Evolutionary conservation across 2,329 filamentous ascomycete species (phyloP).

Genomic region (Lasiodiplodia theobromae): DNA sequence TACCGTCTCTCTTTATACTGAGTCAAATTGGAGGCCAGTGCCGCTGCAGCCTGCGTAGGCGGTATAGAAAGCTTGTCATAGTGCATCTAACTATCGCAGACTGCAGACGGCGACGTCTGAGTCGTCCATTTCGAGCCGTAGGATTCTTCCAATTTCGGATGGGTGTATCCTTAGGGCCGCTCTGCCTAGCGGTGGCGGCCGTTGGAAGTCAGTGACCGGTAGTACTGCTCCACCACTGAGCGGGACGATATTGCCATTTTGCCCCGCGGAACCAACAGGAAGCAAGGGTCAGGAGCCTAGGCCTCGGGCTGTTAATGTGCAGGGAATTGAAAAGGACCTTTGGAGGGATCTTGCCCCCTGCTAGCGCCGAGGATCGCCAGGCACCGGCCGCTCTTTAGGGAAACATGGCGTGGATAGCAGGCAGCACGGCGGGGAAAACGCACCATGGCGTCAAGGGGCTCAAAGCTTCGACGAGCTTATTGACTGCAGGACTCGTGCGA

Average conservation of each 20-base stretch:
- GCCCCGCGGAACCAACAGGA: background rate
- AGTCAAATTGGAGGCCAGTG: background rate
- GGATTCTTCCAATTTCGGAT: constrained; percentile 21
- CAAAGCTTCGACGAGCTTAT: constrained; percentile 12
- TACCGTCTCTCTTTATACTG: background rate
- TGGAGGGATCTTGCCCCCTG: constrained; percentile 14
- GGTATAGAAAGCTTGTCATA: constrained; percentile 1
- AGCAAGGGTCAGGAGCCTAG: background rate
- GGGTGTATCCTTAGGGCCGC: constrained; percentile 1
- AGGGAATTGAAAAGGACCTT: constrained; percentile 8
- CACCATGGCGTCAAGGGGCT: constrained; percentile 7
- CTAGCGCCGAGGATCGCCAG: constrained; percentile 21
- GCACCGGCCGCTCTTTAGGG: background rate
- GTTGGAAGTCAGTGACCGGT: background rate
- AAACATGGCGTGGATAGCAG: background rate
- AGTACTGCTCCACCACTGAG: background rate
- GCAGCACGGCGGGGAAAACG: background rate
- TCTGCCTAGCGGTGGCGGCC: constrained; percentile 10
- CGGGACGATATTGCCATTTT: background rate
- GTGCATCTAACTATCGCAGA: background rate
- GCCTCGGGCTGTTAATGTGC: background rate
- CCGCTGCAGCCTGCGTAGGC: background rate
- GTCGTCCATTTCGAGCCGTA: background rate
- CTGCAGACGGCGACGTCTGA: too few relatives aligned
- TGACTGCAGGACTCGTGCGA: background rate